Base-by-base conservation (phyloP, 495 filamentous ascomycete genomes). In the Penicillium verhagenii region DNA sequence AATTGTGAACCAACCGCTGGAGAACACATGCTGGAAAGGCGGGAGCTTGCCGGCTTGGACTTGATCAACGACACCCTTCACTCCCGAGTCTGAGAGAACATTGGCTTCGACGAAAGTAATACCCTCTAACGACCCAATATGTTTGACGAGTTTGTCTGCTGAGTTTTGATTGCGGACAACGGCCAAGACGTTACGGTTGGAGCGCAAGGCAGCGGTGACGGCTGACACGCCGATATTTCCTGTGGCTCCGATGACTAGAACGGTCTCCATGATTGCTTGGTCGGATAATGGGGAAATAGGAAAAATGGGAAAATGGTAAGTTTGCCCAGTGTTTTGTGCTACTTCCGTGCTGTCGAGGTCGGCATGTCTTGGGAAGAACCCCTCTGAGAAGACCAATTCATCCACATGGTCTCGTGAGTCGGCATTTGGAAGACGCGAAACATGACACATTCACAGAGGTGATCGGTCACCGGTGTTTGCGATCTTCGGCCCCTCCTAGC, bases 191-290 rank as follows among this genome's bases (percentile, higher is more conserved):
- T 65, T 56, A 37, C 61, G 67, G 33, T 59, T 53, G 43, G 66
- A 57, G 20, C 56, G 56, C 31, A 74, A 52, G 8, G 70, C 65
- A 40, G 42, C 68, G 2, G 50, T 65, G 52, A 68, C 59, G 39
- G 72, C 71, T 5, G 72, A 50, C 7, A 70, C 61, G 47, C 73
- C 72, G 38, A 77, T 75, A 56, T 77, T 75, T 2, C 73, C 73
- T 10, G 72, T 75, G 28, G 74, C 66, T 56, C 73, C 72, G 47
- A 75, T 59, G 14, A 75, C 48, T 11, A 77, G 60, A 42, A 73
- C 62, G 33, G 71, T 73, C 46, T 71, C 66, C 54, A 61, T 63
- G 20, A 50, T 50, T 11, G 29, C 4, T 33, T 33, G n/a, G n/a
- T n/a, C n/a, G n/a, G n/a, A n/a, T n/a, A n/a, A n/a, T n/a, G n/a